Evolutionary conservation across 129 eudicot species (phyloP), one percentile per base, ranked within the genome.

Genomic region (Silybum marianum): DNA sequence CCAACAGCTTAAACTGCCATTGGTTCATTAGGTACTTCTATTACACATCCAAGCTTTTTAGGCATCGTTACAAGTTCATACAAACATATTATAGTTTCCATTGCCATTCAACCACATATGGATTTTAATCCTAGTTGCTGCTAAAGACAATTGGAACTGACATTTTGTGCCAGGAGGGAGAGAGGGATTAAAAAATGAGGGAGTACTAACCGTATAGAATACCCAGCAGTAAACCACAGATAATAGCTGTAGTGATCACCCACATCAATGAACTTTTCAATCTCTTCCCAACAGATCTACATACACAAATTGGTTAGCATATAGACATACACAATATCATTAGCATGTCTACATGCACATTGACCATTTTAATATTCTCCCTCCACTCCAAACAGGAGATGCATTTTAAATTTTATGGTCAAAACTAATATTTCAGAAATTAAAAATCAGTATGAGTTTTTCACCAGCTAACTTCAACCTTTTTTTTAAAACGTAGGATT

Each of bases 221-320:
- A 42, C 99, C 99, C 11, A 95, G 97, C 87, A 90, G 84, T 13
- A 95, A 88, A 39, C 80, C 99, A 82, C 93, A 90, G 78, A 95
- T 90, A 68, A 95, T 76, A 24, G 97, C 99, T 0, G 97, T 92
- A 74, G 81, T 71, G 16, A 80, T 30, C 79, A 95, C 99, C 99
- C 98, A 95, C 5, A 85, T 16, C 88, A 91, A 42, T 0, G 99
- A 93, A 84, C 97, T 91, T 82, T 85, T 91, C 69, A 95, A 34
- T 87, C 98, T 82, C 88, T 95, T 93, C 62, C 89, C 88, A 76
- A 95, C 72, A 73, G 79, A 85, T 93, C 99, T 93, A 84, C 73
- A 79, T 18, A 28, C 58, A 80, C 22, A 77, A 84, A 82, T 58
- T 18, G 66, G 66, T 58, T 58, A 58, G 66, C 23, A 58, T 24